These are phyloP conservation scores for Zygoascus tannicola DNA, from an alignment of 805 yeast genomes.

Conservation along the genomic window DNA sequence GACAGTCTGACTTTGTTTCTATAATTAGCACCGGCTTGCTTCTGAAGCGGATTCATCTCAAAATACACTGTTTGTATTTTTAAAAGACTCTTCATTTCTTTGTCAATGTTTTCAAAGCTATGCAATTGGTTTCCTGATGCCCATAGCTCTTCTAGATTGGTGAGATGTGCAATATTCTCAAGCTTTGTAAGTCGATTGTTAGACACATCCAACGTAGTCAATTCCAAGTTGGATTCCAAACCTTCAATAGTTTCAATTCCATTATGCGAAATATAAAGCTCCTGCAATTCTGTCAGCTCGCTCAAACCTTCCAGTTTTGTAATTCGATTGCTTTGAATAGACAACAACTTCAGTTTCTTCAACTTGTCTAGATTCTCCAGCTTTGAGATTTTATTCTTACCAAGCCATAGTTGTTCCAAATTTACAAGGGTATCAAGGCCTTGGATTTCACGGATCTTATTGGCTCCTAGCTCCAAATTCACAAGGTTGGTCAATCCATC, in stretches of 20 bases:
- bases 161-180: constrained; percentile 56
- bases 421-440: constrained; percentile 45
- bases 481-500: constrained; percentile 46
- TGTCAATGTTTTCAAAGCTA: constrained; percentile 57
- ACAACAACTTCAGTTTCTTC: constrained; percentile 57
- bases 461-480: constrained; percentile 87
- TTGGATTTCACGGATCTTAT: constrained; percentile 48
- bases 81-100: constrained; percentile 52
- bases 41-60: constrained; percentile 87
- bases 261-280: constrained; percentile 81
- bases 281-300: constrained; percentile 61
- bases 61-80: constrained; percentile 80
- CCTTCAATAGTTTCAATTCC: constrained; percentile 68
- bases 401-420: constrained; percentile 80
- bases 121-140: constrained; percentile 69
- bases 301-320: constrained; percentile 77
- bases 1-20: constrained; percentile 71
- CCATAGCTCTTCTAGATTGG: constrained; percentile 85
- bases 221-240: constrained; percentile 55
- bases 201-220: constrained; percentile 73
- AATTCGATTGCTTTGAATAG: constrained; percentile 81
- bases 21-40: constrained; percentile 64
- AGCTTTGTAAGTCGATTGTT: constrained; percentile 57
- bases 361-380: constrained; percentile 55
- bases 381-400: constrained; percentile 66